A percentile compares a stretch with the other conserved stretches of the same genome.
Conservation (phyloP, 1,284 basidiomycete species). For the Malassezia brasiliensis region DNA sequence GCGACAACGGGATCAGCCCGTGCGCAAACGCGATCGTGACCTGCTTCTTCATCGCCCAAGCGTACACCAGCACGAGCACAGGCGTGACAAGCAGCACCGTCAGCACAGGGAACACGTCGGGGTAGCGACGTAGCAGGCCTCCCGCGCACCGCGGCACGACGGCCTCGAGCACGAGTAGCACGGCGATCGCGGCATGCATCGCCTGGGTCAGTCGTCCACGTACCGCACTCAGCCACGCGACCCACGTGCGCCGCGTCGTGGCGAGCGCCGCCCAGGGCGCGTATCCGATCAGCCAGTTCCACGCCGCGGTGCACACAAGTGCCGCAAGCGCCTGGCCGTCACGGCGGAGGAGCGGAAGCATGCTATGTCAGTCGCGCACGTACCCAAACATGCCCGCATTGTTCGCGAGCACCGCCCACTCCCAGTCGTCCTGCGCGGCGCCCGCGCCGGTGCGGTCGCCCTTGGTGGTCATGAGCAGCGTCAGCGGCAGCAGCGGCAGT, state of each 20-base stretch:
- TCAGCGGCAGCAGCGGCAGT: slow-evolving; percentile 74
- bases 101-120: slow-evolving; percentile 73
- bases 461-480: slow-evolving; percentile 62
- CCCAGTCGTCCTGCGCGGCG: slow-evolving; percentile 57
- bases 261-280: slow-evolving; percentile 31
- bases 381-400: slow-evolving; percentile 67
- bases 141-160: slow-evolving; percentile 48
- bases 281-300: slow-evolving; percentile 74
- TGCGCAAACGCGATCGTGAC: slow-evolving; percentile 40
- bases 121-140: slow-evolving; percentile 62
- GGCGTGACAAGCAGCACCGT: slow-evolving; percentile 74
- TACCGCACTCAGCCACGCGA: slow-evolving; percentile 13
- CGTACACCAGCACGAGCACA: slow-evolving; percentile 59
- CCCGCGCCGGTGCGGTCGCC: slow-evolving; percentile 47
- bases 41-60: slow-evolving; percentile 48
- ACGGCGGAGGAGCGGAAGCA: slow-evolving; percentile 75
- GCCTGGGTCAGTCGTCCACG: neutral
- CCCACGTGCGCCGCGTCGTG: neutral
- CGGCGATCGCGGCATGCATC: slow-evolving; percentile 53
- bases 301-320: slow-evolving; percentile 58
- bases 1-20: slow-evolving; percentile 18
- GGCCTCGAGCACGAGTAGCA: slow-evolving; percentile 61
- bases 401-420: slow-evolving; percentile 68
- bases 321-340: slow-evolving; percentile 73
- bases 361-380: slow-evolving; percentile 36